Evolutionary conservation across 768 basidiomycete species (phyloP), one percentile per base, ranked within the genome.

Genomic region (Mycena haematopus): DNA sequence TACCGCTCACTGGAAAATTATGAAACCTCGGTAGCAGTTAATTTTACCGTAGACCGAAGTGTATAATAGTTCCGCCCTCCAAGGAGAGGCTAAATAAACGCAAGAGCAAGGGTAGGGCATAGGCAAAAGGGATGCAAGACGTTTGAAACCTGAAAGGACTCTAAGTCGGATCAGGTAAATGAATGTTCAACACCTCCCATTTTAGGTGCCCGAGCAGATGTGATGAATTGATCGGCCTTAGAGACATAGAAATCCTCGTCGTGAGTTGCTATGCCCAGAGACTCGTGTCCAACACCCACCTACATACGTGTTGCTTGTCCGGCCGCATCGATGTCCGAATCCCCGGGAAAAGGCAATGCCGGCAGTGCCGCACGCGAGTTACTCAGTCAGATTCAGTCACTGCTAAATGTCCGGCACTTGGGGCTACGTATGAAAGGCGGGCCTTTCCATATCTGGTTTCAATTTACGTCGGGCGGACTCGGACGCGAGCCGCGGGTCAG

Each of bases 141-240:
- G 42, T 54, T 58, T 52, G 61, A 50, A 61, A 10, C 6, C 17
- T 31, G 24, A 24, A 25, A 17, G 24, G 13, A 4, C 24, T 25
- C 11, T 36, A 33, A 45, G 52, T 57, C 31, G 27, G 36, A 53
- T 36, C 45, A 46, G 46, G 33, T 44, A 33, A 44, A 50, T 33
- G 44, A 21, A 38, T 46, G 50, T 47, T 49, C 8, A 31, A 49
- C 24, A 7, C 24, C 19, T 21, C 17, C 24, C 21, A 58, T 51
- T 62, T 40, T 60, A 47, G 52, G n/a, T 36, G 45, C 6, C 35
- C 45, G 17, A 15, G 36, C 4, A 15, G 50, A 46, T 46, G 33
- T 40, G 50, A 52, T 47, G 33, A 9, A 57, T 22, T 57, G 62
- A 63, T 63, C 62, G 62, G 51, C 10, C 29, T 62, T 56, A 27